These are phyloP conservation scores for Serpula lacrymans DNA, from an alignment of 768 basidiomycete genomes.

Conservation along the genomic window DNA sequence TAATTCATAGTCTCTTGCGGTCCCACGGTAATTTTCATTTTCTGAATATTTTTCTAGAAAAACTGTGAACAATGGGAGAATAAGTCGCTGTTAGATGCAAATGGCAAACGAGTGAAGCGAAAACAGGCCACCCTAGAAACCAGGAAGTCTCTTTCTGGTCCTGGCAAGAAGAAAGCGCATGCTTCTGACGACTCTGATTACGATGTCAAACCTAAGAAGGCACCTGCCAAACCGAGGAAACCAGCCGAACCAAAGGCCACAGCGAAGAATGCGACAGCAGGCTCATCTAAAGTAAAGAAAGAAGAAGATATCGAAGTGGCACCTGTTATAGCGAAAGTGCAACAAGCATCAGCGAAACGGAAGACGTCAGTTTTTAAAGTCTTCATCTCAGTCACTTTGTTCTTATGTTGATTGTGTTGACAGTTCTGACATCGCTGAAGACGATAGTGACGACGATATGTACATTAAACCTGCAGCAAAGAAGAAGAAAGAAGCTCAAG, in stretches of 20 bases:
- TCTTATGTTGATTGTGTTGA: slow-evolving; percentile 3
- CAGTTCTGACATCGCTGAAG: slow-evolving; percentile 32
- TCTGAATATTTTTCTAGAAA: slow-evolving; percentile 26
- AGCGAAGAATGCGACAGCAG: slow-evolving; percentile 25
- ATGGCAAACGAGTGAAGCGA: slow-evolving; percentile 52
- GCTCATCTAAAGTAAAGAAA: slow-evolving; percentile 43
- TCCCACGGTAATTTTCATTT: not conserved
- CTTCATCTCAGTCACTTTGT: not conserved
- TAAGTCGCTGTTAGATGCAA: slow-evolving; percentile 43
- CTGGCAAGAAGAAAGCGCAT: slow-evolving; percentile 33
- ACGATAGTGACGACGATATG: slow-evolving; percentile 40
- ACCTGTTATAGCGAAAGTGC: slow-evolving; percentile 34
- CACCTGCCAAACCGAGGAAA: slow-evolving; percentile 38
- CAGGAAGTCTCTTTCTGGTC: slow-evolving; percentile 45
- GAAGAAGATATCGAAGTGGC: slow-evolving; percentile 39
- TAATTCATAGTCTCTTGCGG: slow-evolving; percentile 34
- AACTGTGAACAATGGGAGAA: slow-evolving; percentile 41
- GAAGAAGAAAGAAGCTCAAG: slow-evolving; percentile 44
- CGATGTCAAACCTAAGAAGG: slow-evolving; percentile 53
- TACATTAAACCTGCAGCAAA: slow-evolving; percentile 48
- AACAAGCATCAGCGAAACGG: slow-evolving; percentile 45
- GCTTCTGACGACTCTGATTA: slow-evolving; percentile 45
- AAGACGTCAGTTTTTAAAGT: slow-evolving; percentile 55
- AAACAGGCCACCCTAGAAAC: slow-evolving; percentile 55
- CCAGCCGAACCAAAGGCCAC: slow-evolving; percentile 24